A percentile compares a stretch with the other conserved stretches of the same genome.
Evolutionary conservation across 768 basidiomycete genomes (phyloP).

Genomic region (Rhodotorula kratochvilovae): DNA sequence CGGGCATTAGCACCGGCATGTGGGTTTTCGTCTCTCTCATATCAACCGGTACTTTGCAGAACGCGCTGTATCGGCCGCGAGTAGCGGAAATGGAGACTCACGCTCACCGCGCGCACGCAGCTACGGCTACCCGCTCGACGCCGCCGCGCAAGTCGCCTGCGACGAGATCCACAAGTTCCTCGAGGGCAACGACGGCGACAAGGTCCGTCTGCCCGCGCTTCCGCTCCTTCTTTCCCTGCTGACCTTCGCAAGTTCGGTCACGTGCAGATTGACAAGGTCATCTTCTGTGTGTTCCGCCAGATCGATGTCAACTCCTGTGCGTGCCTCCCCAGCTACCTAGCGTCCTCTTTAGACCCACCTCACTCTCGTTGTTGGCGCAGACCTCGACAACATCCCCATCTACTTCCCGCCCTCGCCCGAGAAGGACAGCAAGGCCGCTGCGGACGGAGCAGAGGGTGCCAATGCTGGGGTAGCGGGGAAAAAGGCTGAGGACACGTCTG

Average conservation of each 20-base stretch:
- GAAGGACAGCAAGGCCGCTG: neutral
- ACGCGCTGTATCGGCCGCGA: too few relatives aligned
- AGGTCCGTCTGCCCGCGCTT: neutral
- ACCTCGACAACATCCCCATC: conserved; percentile 24
- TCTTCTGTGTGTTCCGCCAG: conserved; percentile 33
- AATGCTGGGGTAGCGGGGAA: too few relatives aligned
- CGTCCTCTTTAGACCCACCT: too few relatives aligned
- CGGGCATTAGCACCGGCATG: conserved; percentile 32
- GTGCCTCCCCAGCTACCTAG: neutral
- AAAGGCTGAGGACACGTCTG: too few relatives aligned
- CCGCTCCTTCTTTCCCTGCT: neutral
- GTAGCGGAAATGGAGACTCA: too few relatives aligned
- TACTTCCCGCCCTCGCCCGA: conserved; percentile 33
- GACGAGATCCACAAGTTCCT: conserved; percentile 32
- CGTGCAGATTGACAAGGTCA: conserved; percentile 31
- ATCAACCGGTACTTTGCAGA: neutral
- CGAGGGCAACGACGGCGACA: conserved; percentile 11
- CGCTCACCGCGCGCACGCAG: too few relatives aligned
- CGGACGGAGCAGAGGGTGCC: too few relatives aligned
- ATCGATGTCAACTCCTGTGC: conserved; percentile 32
- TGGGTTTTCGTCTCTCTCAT: too few relatives aligned
- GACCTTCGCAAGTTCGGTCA: neutral
- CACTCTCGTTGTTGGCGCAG: neutral
- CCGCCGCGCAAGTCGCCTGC: conserved; percentile 23
- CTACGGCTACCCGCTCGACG: conserved; percentile 35